Evolutionary conservation across 2,329 filamentous ascomycete genomes (phyloP), one percentile per base, ranked within the genome.

Genomic region (Cordyceps cicadae): DNA sequence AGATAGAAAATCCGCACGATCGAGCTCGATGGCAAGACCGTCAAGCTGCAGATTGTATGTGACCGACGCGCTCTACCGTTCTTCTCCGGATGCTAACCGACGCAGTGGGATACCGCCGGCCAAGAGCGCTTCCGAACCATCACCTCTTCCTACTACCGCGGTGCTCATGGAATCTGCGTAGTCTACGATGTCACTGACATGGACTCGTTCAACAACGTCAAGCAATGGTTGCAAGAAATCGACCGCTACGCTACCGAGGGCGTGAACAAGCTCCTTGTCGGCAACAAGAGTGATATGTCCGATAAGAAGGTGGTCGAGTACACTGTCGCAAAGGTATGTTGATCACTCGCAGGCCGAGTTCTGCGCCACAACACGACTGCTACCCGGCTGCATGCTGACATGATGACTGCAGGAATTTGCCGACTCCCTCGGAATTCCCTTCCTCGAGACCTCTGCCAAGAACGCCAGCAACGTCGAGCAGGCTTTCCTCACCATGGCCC

Each of bases 251-350:
- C 94, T 70, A 99, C 94, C 68, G 94, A 99, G 80, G 94, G 94
- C 67, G 94, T 99, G 73, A 99, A 99, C 87, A 99, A 99, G 85
- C 85, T 99, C 67, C 87, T 99, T 64, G 93, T 99, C 65, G 94
- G 94, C 73, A 99, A 99, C 89, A 99, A 99, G 89, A 96, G 92
- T 79, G 94, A 99, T 89, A 97, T 99, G 92, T 87, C 93, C 63
- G 94, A 99, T 81, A 99, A 99, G 89, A 99, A 97, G 84, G 94
- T 97, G 46, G 94, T 99, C 64, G 94, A 99, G 78, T 99, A 99
- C 85, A 96, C 92, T 66, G 94, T 97, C 68, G 94, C 94, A 69
- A 99, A 99, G 90, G 94, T 97, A 81, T 63, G 83, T 66, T n/a
- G 29, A 26, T 34, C 14, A 17, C 45, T 34, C 39, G 39, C 45